These are phyloP conservation scores for Fusarium sp. DNA, from an alignment of 2,329 filamentous ascomycete genomes.

Conservation along the genomic window DNA sequence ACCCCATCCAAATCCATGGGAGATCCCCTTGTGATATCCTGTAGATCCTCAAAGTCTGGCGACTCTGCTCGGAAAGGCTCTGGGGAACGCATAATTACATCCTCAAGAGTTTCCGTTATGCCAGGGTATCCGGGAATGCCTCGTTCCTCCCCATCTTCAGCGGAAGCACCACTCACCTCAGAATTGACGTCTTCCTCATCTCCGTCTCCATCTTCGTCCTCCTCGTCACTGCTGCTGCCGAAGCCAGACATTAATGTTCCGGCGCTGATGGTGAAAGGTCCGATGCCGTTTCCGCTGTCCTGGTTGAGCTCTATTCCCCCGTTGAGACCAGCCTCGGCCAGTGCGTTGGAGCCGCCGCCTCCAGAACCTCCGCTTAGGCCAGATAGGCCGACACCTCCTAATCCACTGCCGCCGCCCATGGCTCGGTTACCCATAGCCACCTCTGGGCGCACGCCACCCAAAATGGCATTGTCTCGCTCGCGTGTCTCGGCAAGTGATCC, in stretches of 20 bases:
- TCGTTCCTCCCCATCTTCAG: slow-evolving; percentile 45
- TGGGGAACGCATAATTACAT: slow-evolving; percentile 49
- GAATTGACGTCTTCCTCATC: slow-evolving; percentile 79
- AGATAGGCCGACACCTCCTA: slow-evolving; percentile 62
- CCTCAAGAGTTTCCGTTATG: slow-evolving; percentile 44
- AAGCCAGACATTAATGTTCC: slow-evolving; percentile 88
- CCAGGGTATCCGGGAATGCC: slow-evolving; percentile 46
- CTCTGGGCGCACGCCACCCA: slow-evolving; percentile 93
- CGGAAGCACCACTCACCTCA: slow-evolving; percentile 67
- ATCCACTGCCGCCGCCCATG: slow-evolving; percentile 58
- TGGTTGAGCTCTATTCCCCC: slow-evolving; percentile 76
- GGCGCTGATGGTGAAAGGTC: slow-evolving; percentile 77
- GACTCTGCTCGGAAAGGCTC: slow-evolving; percentile 44
- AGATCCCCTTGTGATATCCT: slow-evolving; percentile 38
- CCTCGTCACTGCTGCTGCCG: slow-evolving; percentile 93
- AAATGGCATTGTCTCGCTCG: slow-evolving; percentile 97
- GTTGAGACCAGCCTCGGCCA: slow-evolving; percentile 84
- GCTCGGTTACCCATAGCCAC: slow-evolving; percentile 84
- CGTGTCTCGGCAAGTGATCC: slow-evolving; percentile 91
- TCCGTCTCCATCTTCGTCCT: slow-evolving; percentile 93
- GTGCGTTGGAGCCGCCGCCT: slow-evolving; percentile 69
- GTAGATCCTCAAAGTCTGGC: slow-evolving; percentile 31
- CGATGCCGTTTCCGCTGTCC: slow-evolving; percentile 73
- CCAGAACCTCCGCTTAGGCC: slow-evolving; percentile 54
- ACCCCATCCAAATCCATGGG: slow-evolving; percentile 35